Evolutionary conservation across 805 yeast species (phyloP), one percentile per base, ranked within the genome.

Genomic region (Metschnikowia lunata): DNA sequence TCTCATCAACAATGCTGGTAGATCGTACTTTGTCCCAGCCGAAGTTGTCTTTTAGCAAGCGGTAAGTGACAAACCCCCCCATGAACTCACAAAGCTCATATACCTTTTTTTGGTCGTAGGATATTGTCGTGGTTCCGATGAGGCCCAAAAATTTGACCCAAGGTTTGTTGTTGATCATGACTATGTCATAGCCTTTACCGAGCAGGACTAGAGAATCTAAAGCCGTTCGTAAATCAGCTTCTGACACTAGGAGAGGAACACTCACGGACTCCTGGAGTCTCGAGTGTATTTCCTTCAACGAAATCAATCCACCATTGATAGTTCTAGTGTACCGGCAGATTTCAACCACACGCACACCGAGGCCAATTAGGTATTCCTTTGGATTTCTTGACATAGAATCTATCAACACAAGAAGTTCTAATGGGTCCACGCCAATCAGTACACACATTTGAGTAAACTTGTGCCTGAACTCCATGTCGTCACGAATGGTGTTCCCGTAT

Each of bases 381-480:
- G 57, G 12, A 57, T 51, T 39, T 36, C 37, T 41, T 4, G 37
- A 13, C 10, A 34, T 27, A 11, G 74, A 58, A 59, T 67, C 50
- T n/a, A 58, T 55, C 46, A 50, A 50, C 6, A 63, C 50, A 41
- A 57, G 40, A 31, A 69, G 58, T 42, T 69, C 74, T 28, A 90
- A 61, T 0, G 96, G 93, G 60, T 90, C 97, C 14, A 89, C 82
- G 1, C 97, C 97, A 27, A 89, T 82, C 52, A 82, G 78, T 4
- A 76, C 69, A 56, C 96, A 88, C 68, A 90, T 82, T 46, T 77
- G 75, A 31, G 87, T 80, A 61, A 89, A 88, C 58, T 86, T 83
- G 27, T 75, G 67, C 28, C 95, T 69, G 55, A 88, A 77, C 45
- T 79, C 79, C 0, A 82, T 73, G 58, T 86, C 83, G 37, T 70